Conservation (phyloP, 2,329 filamentous ascomycete species). For the Fusarium sacchari region DNA sequence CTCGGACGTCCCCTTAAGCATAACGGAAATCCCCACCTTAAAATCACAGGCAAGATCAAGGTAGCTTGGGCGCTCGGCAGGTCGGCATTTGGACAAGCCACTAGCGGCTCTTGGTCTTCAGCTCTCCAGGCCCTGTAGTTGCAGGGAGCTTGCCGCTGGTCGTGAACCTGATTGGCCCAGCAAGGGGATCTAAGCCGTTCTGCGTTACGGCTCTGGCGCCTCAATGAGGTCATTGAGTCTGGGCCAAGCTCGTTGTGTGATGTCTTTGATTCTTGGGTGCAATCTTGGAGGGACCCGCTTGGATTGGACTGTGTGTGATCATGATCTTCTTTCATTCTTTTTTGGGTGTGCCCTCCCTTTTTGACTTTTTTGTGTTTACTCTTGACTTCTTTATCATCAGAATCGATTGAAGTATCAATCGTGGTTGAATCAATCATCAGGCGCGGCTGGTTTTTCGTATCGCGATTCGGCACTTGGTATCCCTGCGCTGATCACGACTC, state of each 20-base stretch:
- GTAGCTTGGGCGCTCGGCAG: constrained; percentile 17
- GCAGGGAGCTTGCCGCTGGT: not conserved
- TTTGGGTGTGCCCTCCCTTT: not conserved
- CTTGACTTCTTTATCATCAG: not conserved
- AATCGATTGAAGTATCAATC: not conserved
- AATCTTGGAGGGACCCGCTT: constrained; percentile 32
- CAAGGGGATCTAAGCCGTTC: not conserved
- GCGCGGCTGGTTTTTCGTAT: constrained; percentile 3
- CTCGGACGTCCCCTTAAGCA: not conserved
- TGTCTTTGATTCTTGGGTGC: constrained; percentile 33
- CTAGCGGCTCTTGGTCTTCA: constrained; percentile 35
- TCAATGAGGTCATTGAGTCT: constrained; percentile 32
- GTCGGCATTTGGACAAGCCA: constrained; percentile 30
- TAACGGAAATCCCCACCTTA: not conserved
- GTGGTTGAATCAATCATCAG: not conserved
- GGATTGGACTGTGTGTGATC: not conserved
- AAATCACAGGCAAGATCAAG: not conserved
- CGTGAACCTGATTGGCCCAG: not conserved
- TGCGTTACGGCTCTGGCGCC: constrained; percentile 18
- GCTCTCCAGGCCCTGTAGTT: constrained; percentile 19
- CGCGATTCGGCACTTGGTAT: not conserved
- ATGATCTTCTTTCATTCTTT: constrained; percentile 7
- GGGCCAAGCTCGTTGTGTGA: constrained; percentile 26
- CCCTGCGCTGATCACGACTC: constrained; percentile 32
- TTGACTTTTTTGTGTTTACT: not conserved